Evolutionary conservation across 1,284 basidiomycete genomes (phyloP).

Genomic region (Cutaneotrichosporon arboriforme): DNA sequence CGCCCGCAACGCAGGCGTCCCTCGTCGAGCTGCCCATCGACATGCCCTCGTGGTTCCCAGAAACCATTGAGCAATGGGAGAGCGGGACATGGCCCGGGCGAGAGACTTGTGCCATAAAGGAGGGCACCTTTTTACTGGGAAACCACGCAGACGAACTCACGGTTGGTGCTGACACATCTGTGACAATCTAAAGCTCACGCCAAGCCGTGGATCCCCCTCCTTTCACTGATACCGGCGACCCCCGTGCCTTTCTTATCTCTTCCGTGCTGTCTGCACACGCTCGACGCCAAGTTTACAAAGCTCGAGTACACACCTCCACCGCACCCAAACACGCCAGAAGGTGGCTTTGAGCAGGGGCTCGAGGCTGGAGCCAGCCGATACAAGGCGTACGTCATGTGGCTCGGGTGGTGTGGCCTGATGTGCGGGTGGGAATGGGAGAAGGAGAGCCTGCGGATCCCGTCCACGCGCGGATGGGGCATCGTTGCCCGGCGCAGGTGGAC

Average conservation of each 20-base stretch:
- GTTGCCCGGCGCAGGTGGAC: slow-evolving; percentile 34
- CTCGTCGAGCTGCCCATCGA: slow-evolving; percentile 64
- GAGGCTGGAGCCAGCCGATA: slow-evolving; percentile 62
- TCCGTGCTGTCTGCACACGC: slow-evolving; percentile 68
- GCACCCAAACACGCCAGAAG: slow-evolving; percentile 29
- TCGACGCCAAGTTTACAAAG: slow-evolving; percentile 41
- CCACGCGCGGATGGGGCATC: slow-evolving; percentile 33
- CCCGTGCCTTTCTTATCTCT: slow-evolving; percentile 78
- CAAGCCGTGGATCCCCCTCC: slow-evolving; percentile 70
- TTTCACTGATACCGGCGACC: slow-evolving; percentile 56
- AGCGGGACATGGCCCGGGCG: slow-evolving; percentile 27
- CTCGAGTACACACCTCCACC: slow-evolving; percentile 47
- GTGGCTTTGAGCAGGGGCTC: slow-evolving; percentile 46
- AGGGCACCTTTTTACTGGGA: slow-evolving; percentile 72
- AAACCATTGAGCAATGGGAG: slow-evolving; percentile 38
- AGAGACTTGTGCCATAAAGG: slow-evolving; percentile 30
- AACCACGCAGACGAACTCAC: slow-evolving; percentile 97
- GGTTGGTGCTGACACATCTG: slow-evolving; percentile 33
- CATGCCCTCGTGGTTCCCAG: slow-evolving; percentile 52
- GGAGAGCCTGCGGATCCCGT: slow-evolving; percentile 81
- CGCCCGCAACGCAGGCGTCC: slow-evolving; percentile 54
- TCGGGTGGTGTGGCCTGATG: slow-evolving; percentile 61
- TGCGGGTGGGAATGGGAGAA: slow-evolving; percentile 83
- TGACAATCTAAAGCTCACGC: neutral
- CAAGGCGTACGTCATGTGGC: slow-evolving; percentile 73